Conservation (phyloP, 2,329 filamentous ascomycete species). For the Calonectria leucothoes region DNA sequence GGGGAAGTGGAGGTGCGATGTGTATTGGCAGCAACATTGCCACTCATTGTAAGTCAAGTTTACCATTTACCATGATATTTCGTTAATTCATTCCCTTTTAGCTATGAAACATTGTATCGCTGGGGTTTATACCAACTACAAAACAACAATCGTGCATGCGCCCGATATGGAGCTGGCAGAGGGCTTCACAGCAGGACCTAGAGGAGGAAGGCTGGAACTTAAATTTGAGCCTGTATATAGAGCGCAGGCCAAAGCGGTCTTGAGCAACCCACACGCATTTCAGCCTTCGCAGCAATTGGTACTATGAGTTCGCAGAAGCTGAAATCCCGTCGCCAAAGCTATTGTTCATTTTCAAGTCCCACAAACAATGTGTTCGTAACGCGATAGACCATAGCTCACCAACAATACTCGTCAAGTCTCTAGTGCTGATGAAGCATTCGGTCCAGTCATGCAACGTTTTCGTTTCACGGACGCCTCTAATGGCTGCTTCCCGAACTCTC, state of each 20-base stretch:
- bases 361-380: background rate
- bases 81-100: background rate
- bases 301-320: too few species aligned
- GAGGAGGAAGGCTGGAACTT: constrained; percentile 8
- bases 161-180: constrained; percentile 17
- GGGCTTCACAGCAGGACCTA: constrained; percentile 14
- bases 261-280: too few species aligned
- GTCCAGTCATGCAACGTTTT: background rate
- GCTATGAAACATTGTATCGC: constrained; percentile 22
- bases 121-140: constrained; percentile 17
- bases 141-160: constrained; percentile 2
- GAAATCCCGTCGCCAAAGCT: too few species aligned
- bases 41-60: constrained; percentile 1
- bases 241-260: background rate
- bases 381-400: background rate
- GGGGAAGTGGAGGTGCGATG: constrained; percentile 13
- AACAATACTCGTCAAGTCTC: background rate
- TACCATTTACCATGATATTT: background rate
- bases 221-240: background rate
- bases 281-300: background rate
- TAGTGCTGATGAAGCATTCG: background rate
- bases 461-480: background rate
- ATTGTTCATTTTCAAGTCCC: background rate
- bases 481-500: background rate
- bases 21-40: constrained; percentile 21